phyloP scores from a whole-genome alignment of 2,329 filamentous ascomycete species.

The Fusarium sp. region DNA sequence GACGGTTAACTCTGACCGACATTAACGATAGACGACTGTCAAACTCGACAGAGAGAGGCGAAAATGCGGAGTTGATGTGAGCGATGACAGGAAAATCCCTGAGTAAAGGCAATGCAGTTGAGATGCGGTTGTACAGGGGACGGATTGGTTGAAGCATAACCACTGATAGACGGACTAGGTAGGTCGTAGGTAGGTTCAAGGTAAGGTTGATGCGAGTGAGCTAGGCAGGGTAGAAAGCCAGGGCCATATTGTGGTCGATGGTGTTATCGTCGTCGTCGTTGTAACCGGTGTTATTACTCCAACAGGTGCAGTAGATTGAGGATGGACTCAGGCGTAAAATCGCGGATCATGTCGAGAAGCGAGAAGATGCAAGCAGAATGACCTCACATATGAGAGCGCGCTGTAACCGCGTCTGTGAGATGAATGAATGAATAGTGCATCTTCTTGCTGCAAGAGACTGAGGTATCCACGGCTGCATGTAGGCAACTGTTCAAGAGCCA shows the following conservation, averaged over 20 bases:
- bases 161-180: slow-evolving; percentile 24
- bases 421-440: slow-evolving; percentile 9
- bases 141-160: slow-evolving; percentile 30
- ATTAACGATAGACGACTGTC: slow-evolving; percentile 14
- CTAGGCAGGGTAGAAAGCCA: slow-evolving; percentile 36
- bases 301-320: slow-evolving; percentile 22
- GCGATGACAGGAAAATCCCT: slow-evolving; percentile 28
- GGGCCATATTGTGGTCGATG: slow-evolving; percentile 37
- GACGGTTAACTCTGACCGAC: slow-evolving; percentile 3
- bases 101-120: slow-evolving; percentile 21
- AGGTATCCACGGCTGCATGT: slow-evolving; percentile 35
- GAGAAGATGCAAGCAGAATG: slow-evolving; percentile 6
- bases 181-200: not conserved
- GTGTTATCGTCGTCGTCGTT: slow-evolving; percentile 29
- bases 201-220: slow-evolving; percentile 40
- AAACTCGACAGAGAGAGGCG: slow-evolving; percentile 16
- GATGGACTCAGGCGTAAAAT: slow-evolving; percentile 5
- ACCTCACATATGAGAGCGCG: slow-evolving; percentile 14
- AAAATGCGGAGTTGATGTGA: slow-evolving; percentile 32
- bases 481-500: slow-evolving; percentile 37
- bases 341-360: slow-evolving; percentile 6
- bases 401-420: slow-evolving; percentile 12
- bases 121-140: slow-evolving; percentile 34
- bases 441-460: slow-evolving; percentile 21
- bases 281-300: slow-evolving; percentile 31